Conservation (phyloP, 805 yeast species). For the Candida sonorensis region DNA sequence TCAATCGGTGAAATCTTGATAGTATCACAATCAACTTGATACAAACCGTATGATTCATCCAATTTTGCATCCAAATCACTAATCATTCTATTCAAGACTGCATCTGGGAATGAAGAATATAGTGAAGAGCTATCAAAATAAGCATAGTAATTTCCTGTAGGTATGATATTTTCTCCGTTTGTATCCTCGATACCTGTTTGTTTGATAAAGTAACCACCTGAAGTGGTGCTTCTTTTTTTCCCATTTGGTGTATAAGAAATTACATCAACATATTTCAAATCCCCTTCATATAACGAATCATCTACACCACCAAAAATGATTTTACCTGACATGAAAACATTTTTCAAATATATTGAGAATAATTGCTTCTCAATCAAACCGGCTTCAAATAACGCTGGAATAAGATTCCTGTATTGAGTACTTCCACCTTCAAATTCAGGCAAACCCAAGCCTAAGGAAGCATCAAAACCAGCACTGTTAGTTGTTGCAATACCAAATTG, state of each 20-base stretch:
- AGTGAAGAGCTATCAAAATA: slow-evolving; percentile 54
- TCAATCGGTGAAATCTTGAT: slow-evolving; percentile 8
- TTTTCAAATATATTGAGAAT: slow-evolving; percentile 24
- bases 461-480: slow-evolving; percentile 9
- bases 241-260: slow-evolving; percentile 4
- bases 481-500: slow-evolving; percentile 17
- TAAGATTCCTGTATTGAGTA: slow-evolving; percentile 14
- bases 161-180: slow-evolving; percentile 6
- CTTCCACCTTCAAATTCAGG: slow-evolving; percentile 2
- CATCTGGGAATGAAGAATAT: slow-evolving; percentile 39
- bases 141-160: slow-evolving; percentile 22
- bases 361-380: slow-evolving; percentile 22
- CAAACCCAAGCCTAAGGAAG: slow-evolving; percentile 18
- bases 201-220: slow-evolving; percentile 14
- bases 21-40: slow-evolving; percentile 16
- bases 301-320: slow-evolving; percentile 29
- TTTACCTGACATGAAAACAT: slow-evolving; percentile 18
- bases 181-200: slow-evolving; percentile 8
- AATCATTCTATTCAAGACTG: slow-evolving; percentile 12
- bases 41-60: slow-evolving; percentile 12
- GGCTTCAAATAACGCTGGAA: slow-evolving; percentile 17
- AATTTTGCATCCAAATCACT: slow-evolving; percentile 10
- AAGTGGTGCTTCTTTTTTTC: slow-evolving; percentile 2
- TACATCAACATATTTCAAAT: slow-evolving; percentile 13
- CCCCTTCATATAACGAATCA: slow-evolving; percentile 19